phyloP scores from a whole-genome alignment of 208 protist genomes.

The Crithidia acanthocephali region DNA sequence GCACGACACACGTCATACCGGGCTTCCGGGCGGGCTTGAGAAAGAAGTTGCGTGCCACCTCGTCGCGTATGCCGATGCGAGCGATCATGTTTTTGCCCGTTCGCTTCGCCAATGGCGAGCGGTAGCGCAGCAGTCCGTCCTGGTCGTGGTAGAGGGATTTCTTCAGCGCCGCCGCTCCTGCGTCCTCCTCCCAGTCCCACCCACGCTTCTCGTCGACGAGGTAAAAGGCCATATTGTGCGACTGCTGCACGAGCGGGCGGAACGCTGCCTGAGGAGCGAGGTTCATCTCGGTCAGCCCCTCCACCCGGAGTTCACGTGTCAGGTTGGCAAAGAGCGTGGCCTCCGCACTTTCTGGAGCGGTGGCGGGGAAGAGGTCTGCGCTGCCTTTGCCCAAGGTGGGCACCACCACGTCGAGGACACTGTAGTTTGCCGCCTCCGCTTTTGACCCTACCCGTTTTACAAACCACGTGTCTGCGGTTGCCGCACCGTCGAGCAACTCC shows the following conservation, averaged over 20 bases:
- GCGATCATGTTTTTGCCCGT: constrained; percentile 64
- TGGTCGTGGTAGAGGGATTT: constrained; percentile 64
- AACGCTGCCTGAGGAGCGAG: constrained; percentile 56
- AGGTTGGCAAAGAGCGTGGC: constrained; percentile 41
- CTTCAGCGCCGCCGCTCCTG: constrained; percentile 36
- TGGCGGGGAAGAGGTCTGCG: background rate
- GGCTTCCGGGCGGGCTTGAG: constrained; percentile 70
- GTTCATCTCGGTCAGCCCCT: constrained; percentile 58
- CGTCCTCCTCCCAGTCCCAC: constrained; percentile 78
- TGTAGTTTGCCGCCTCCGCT: constrained; percentile 51
- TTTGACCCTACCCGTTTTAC: constrained; percentile 32
- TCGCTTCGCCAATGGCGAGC: constrained; percentile 57
- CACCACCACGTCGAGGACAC: constrained; percentile 68
- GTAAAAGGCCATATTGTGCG: constrained; percentile 51
- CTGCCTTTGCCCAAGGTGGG: constrained; percentile 52
- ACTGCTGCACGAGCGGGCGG: constrained; percentile 55
- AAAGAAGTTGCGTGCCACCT: constrained; percentile 60
- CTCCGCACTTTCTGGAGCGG: background rate
- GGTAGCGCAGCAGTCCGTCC: constrained; percentile 70
- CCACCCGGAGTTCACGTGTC: constrained; percentile 56
- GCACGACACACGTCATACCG: constrained; percentile 75
- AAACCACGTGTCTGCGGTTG: background rate
- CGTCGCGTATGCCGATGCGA: constrained; percentile 65
- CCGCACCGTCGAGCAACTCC: background rate
- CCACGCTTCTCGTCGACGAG: constrained; percentile 67